Evolutionary conservation across 2,329 filamentous ascomycete species (phyloP).

Genomic region (Epichloe aotearoae): DNA sequence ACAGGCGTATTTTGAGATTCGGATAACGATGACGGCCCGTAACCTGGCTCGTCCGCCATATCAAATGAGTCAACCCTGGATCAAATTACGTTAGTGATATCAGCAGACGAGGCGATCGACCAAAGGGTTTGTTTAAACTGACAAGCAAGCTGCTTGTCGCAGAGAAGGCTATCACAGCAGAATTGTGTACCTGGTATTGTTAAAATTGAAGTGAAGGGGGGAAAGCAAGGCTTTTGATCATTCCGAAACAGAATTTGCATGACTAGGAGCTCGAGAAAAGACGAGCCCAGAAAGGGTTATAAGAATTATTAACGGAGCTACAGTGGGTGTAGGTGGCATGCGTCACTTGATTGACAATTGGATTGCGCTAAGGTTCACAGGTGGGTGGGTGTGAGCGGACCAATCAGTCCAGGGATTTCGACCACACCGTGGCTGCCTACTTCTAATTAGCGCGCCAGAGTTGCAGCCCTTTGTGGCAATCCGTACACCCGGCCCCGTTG

Average conservation of each 20-base stretch:
- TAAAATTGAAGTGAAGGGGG: neutral
- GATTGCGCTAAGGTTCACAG: no score
- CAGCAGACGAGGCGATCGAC: neutral
- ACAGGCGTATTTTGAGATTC: slow-evolving; percentile 27
- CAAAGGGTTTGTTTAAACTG: neutral
- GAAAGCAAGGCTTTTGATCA: neutral
- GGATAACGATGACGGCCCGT: neutral
- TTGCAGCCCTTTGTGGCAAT: no score
- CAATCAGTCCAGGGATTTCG: no score
- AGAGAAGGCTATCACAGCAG: neutral
- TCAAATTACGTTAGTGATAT: neutral
- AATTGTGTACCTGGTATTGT: neutral
- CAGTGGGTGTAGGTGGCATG: no score
- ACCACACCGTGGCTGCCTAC: no score
- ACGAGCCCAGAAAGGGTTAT: no score
- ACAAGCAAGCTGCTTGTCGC: neutral
- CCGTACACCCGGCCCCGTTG: no score
- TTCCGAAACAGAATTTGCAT: neutral
- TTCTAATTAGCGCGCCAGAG: no score
- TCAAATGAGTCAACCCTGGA: neutral
- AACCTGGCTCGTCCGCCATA: slow-evolving; percentile 1
- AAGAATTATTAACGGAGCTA: no score
- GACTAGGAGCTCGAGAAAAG: no score
- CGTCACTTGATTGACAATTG: no score
- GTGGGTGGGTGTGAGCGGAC: no score